These are phyloP conservation scores for Microascus cirrosus DNA, from an alignment of 2,329 filamentous ascomycete genomes.

Conservation along the genomic window DNA sequence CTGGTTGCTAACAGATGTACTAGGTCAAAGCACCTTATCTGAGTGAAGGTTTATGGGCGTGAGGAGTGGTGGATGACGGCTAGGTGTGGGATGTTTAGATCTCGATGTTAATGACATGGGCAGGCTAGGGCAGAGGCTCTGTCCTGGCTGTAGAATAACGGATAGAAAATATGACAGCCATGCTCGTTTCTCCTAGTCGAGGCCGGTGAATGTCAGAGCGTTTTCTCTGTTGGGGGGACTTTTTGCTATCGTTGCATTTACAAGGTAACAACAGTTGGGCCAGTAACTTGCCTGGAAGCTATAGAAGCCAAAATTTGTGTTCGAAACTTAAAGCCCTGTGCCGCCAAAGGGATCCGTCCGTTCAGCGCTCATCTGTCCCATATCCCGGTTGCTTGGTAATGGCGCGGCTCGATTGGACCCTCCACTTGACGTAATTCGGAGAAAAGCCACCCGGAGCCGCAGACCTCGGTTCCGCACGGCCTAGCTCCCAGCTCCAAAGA, in stretches of 20 bases:
- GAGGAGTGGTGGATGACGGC: neutral
- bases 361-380: too few species aligned
- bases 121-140: neutral
- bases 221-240: too few species aligned
- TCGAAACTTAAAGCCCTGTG: too few species aligned
- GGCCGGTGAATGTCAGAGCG: neutral
- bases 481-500: neutral
- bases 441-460: neutral
- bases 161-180: neutral
- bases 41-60: constrained; percentile 10
- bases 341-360: too few species aligned
- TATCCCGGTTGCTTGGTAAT: neutral
- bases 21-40: constrained; percentile 62
- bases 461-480: neutral
- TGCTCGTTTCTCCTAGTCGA: neutral
- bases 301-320: too few species aligned
- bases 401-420: neutral
- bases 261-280: neutral
- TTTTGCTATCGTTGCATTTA: neutral
- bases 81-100: neutral
- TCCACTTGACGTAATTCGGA: neutral
- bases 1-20: constrained; percentile 6
- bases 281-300: too few species aligned
- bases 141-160: neutral
- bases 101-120: neutral